These are phyloP conservation scores for Perkinsus olseni DNA, from an alignment of 169 alveolate genomes.

Conservation along the genomic window DNA sequence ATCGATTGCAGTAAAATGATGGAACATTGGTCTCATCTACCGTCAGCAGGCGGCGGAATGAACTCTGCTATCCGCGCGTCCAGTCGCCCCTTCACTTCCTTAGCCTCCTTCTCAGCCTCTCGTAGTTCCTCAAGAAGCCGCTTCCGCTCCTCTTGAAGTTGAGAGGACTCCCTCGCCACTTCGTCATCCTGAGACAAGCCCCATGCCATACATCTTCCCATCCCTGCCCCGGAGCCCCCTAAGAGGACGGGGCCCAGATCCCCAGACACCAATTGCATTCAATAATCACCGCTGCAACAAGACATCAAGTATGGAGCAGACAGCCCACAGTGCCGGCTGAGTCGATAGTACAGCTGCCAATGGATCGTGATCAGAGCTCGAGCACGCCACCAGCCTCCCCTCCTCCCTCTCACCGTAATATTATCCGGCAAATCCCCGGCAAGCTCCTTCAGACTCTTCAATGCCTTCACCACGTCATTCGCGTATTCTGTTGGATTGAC, in stretches of 20 bases:
- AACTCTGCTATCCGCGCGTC: neutral
- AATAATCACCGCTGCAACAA: no score
- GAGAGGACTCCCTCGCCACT: neutral
- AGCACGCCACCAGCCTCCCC: neutral
- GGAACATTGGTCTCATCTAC: neutral
- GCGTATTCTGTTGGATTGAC: neutral
- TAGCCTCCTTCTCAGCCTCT: neutral
- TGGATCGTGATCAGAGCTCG: no score
- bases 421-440: neutral
- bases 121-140: neutral
- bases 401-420: neutral
- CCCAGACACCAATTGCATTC: no score
- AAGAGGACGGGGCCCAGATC: no score
- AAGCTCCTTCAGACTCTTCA: neutral
- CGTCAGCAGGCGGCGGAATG: neutral
- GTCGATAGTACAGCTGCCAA: no score
- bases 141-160: neutral
- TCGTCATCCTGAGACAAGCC: neutral
- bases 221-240: no score
- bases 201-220: no score
- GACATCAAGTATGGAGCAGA: no score
- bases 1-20: neutral
- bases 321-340: no score
- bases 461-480: neutral
- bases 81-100: neutral